Base-by-base conservation (phyloP, 805 yeast genomes). In the Hanseniaspora thailandica region DNA sequence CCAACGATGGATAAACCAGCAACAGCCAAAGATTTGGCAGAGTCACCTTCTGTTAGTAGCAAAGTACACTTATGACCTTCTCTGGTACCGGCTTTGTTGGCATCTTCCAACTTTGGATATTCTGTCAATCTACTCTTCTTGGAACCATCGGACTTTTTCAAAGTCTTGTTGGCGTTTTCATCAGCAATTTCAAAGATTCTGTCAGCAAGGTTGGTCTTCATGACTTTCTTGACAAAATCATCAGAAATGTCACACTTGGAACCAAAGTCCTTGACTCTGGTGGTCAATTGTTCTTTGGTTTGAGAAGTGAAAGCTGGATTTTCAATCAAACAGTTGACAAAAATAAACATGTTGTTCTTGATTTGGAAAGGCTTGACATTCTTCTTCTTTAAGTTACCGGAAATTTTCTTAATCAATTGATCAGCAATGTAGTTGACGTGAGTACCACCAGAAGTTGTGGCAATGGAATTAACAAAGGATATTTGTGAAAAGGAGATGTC, bases 231-330 rank as follows among this genome's bases (percentile, higher is more conserved):
- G 56, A 90, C 75, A 65, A 86, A 93, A 23, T 74, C 82, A 55
- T 85, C 94, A 15, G 86, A 76, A 5, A 93, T 73, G n/a, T 75
- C 80, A 64, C 78, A 84, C 71, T 71, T 83, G 9, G 96, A 86
- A 26, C 97, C 97, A 71, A 90, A 93, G 59, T 89, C 94, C 19
- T 84, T 74, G 0, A 81, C 81, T 64, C 93, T 81, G 0, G 97
- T 87, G 23, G 96, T 89, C 61, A 93, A 71, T 64, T 88, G 96
- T 66, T 93, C 98, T 63, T 93, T 93, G 0, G 98, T 93, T 70
- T 93, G 98, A 0, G 97, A 89, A 0, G 97, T 88, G 66, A 93
- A 93, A 0, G 97, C 94, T 0, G 98, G 98, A 61, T 93, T 93
- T 64, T 88, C 96, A 68, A 93, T 81, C 60, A 89, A 73, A 75